Conservation (phyloP, 202 grass and related monocot genomes). For the Carex arenaria region DNA sequence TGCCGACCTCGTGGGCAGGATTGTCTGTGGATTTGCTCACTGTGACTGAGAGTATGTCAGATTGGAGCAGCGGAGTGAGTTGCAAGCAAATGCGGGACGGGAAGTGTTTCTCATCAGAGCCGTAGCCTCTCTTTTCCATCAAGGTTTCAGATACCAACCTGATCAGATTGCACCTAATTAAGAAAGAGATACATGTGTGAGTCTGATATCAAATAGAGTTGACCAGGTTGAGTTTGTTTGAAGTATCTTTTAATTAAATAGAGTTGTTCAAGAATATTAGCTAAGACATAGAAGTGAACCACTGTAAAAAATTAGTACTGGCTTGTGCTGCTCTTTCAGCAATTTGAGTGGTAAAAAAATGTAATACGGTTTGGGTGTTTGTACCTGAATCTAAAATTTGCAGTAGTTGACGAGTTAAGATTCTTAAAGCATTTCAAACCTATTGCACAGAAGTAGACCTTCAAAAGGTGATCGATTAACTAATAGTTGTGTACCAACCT, state of each 20-base stretch:
- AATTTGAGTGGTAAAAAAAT: background rate
- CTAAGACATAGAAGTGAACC: background rate
- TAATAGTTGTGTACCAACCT: constrained; percentile 25
- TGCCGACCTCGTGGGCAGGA: constrained; percentile 38
- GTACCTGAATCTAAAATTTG: background rate
- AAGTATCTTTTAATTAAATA: background rate
- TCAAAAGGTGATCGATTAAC: background rate
- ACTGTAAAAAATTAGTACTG: background rate
- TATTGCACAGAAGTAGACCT: background rate
- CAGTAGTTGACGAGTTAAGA: background rate
- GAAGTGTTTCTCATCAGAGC: constrained; percentile 75
- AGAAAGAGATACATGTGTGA: background rate
- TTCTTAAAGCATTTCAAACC: background rate
- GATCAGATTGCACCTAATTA: constrained; percentile 67
- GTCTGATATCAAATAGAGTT: background rate
- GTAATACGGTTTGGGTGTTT: background rate
- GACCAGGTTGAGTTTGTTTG: background rate
- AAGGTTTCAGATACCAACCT: constrained; percentile 63
- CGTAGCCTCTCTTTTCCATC: constrained; percentile 61
- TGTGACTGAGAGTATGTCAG: constrained; percentile 54
- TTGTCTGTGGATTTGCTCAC: constrained; percentile 65
- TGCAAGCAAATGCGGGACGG: constrained; percentile 68
- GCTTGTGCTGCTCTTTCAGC: background rate
- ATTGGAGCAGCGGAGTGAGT: constrained; percentile 49
- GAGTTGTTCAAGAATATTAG: background rate